Evolutionary conservation across 2,329 filamentous ascomycete species (phyloP), one percentile per base, ranked within the genome.

Genomic region (Cadophora malorum): DNA sequence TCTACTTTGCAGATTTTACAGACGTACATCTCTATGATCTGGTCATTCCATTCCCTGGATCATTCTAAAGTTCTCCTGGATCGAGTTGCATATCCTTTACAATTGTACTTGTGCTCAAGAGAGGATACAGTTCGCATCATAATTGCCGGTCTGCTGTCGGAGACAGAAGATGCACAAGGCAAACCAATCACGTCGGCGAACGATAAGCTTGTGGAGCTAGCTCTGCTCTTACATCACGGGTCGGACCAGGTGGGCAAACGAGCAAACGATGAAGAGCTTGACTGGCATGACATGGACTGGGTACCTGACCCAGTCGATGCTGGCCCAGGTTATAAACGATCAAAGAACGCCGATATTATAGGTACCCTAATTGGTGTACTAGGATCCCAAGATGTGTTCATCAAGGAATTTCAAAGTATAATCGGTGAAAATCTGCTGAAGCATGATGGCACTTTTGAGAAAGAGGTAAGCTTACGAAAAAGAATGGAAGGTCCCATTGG

Each of bases 211-310:
- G 82, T 87, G 31, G 91, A 93, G 76, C 83, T 94, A 12, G 90
- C 90, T 0, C 81, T 84, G 16, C 82, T 93, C 50, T 85, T 94
- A 60, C 73, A 78, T 25, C 68, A 73, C 23, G 71, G 69, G 10
- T 64, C 70, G 10, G 84, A 88, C 69, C 82, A 85, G 67, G 81
- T 83, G 16, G 81, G 83, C 9, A 80, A 80, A 47, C 83, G 84
- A 23, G 80, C 83, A 9, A 86, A 89, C 31, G 88, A 89, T 70
- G 89, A 91, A 66, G 92, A 93, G 63, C 84, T 96, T 19, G 92
- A 96, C 78, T 98, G 92, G 91, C 87, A 93, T 76, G 94, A 99
- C 78, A 92, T 97, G 90, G 87, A 89, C 9, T 99, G 96, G 96
- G 84, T 93, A 45, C 96, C 96, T 0, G 92, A 97, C 74, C 96